phyloP scores from a whole-genome alignment of 2,329 filamentous ascomycete genomes.

The Clathrospora elynae region DNA sequence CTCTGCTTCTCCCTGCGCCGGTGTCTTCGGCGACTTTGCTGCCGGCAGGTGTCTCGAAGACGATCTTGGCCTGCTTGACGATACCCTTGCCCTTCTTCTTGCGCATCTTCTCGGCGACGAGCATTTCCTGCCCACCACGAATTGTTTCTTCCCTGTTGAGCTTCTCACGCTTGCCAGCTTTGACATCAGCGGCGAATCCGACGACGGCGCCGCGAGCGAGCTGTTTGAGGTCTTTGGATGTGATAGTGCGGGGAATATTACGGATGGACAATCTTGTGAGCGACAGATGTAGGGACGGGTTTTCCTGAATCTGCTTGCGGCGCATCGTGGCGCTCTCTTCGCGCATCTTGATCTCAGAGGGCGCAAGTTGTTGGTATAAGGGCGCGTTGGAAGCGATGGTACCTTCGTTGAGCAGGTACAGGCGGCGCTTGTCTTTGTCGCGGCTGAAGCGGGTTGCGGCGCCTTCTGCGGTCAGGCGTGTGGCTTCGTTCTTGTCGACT shows the following conservation, averaged over 20 bases:
- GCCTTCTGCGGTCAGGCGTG: conserved; percentile 73
- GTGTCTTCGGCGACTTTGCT: conserved; percentile 78
- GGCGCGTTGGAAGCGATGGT: conserved; percentile 77
- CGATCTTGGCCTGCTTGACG: conserved; percentile 90
- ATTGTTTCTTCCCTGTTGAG: conserved; percentile 88
- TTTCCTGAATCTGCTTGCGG: conserved; percentile 86
- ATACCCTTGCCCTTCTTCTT: conserved; percentile 84
- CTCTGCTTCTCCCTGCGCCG: conserved; percentile 81
- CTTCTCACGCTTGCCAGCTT: conserved; percentile 72
- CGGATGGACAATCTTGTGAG: conserved; percentile 88
- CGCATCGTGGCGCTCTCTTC: conserved; percentile 86
- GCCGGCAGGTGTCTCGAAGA: conserved; percentile 87
- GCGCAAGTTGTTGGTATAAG: conserved; percentile 75
- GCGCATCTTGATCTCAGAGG: conserved; percentile 82
- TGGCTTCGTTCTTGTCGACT: conserved; percentile 81
- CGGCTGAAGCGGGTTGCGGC: conserved; percentile 65
- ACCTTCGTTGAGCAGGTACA: conserved; percentile 88
- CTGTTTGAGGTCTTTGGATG: conserved; percentile 86
- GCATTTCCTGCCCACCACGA: conserved; percentile 79
- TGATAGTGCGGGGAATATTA: conserved; percentile 83
- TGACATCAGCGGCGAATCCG: conserved; percentile 89
- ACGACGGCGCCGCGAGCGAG: conserved; percentile 91
- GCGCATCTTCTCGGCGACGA: conserved; percentile 76
- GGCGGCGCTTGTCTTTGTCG: conserved; percentile 85
- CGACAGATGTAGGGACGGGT: conserved; percentile 86